phyloP scores from a whole-genome alignment of 768 basidiomycete genomes.

The Suillus clintonianus region DNA sequence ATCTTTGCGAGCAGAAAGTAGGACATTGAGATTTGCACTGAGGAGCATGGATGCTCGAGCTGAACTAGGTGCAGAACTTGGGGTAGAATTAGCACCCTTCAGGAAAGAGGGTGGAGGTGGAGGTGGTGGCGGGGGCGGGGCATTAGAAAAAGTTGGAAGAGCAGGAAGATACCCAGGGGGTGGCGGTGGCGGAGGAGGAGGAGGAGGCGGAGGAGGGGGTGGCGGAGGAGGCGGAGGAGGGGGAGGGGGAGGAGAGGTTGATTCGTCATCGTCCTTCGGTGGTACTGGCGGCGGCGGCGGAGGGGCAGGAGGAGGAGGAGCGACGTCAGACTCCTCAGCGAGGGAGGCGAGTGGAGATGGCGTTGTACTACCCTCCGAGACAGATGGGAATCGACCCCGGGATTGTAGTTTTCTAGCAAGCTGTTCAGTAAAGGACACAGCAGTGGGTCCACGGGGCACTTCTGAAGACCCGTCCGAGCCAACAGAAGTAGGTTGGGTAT shows the following conservation, averaged over 20 bases:
- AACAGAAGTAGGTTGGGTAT: constrained; percentile 58
- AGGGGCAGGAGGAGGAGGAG: constrained; percentile 27
- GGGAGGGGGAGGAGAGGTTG: constrained; percentile 30
- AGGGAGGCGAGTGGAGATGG: constrained; percentile 38
- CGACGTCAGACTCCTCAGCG: constrained; percentile 39
- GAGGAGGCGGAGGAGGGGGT: constrained; percentile 28
- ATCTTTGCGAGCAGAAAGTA: constrained; percentile 76
- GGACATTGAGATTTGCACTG: constrained; percentile 55
- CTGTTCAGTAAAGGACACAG: constrained; percentile 62
- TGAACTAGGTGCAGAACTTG: constrained; percentile 45
- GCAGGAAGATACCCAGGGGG: constrained; percentile 29
- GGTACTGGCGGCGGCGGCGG: constrained; percentile 31
- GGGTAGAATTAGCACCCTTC: constrained; percentile 33
- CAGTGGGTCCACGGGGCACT: constrained; percentile 35
- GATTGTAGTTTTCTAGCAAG: constrained; percentile 58
- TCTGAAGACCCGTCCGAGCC: constrained; percentile 47
- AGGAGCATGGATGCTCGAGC: constrained; percentile 62
- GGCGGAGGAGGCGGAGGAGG: constrained; percentile 34
- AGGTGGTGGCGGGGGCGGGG: constrained; percentile 34
- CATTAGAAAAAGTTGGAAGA: constrained; percentile 26
- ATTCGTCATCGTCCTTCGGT: constrained; percentile 15
- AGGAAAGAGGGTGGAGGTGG: constrained; percentile 35
- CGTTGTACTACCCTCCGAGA: constrained; percentile 39
- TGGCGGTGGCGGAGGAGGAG: constrained; percentile 41
- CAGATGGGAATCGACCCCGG: constrained; percentile 45